Conservation (phyloP, 371 early-diverging fungal genomes). For the Syncephalis fuscata region DNA sequence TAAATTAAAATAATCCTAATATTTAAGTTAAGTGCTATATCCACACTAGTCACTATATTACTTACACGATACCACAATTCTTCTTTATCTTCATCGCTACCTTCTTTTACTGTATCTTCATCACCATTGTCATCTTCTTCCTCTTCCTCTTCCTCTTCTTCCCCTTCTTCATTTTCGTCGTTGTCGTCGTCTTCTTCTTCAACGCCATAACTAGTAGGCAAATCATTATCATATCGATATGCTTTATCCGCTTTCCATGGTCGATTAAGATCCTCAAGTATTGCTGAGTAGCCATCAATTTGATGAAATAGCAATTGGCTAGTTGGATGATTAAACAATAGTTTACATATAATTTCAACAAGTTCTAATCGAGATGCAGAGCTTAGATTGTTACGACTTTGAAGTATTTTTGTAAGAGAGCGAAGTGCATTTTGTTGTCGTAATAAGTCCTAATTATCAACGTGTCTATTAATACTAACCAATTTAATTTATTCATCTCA, state of each 20-base stretch:
- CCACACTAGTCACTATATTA: background rate
- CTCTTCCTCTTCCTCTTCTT: background rate
- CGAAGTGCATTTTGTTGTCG: conserved; percentile 15
- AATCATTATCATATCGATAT: too few relatives aligned
- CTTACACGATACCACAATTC: background rate
- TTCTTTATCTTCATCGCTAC: background rate
- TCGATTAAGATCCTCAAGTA: conserved; percentile 15
- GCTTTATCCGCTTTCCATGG: conserved; percentile 2
- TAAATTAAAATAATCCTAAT: conserved; percentile 9
- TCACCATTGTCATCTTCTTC: background rate
- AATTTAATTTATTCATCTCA: background rate
- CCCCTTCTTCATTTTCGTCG: too few relatives aligned
- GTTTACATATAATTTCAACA: conserved; percentile 18
- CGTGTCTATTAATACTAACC: too few relatives aligned
- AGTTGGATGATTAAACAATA: conserved; percentile 15
- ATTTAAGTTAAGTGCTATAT: background rate
- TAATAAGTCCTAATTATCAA: conserved; percentile 14
- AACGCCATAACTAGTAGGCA: too few relatives aligned
- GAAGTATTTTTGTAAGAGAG: conserved; percentile 14
- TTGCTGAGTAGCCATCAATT: conserved; percentile 16
- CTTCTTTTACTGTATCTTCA: background rate
- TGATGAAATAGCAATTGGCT: conserved; percentile 15
- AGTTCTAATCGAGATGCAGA: conserved; percentile 14
- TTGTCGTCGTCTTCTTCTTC: too few relatives aligned
- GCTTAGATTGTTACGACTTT: conserved; percentile 3